Percentiles rank a stretch among this genome's conserved stretches.
phyloP scores from a whole-genome alignment of 2,329 filamentous ascomycete genomes.

The Trichoderma cornu-damae region DNA sequence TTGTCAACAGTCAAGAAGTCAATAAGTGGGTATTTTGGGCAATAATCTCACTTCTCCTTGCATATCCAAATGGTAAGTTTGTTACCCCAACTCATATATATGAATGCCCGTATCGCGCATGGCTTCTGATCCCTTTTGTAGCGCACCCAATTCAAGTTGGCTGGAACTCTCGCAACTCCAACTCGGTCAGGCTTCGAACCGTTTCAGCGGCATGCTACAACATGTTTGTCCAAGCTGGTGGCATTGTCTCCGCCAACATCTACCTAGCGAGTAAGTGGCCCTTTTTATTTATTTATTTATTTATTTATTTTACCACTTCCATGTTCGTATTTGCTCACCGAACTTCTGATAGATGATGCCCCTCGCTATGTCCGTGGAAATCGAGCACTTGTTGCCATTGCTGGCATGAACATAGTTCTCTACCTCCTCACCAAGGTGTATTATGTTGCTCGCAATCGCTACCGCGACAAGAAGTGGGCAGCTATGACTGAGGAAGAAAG shows the following conservation, averaged over 20 bases:
- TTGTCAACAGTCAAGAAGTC: slow-evolving; percentile 26
- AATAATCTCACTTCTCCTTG: slow-evolving; percentile 33
- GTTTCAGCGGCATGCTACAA: slow-evolving; percentile 60
- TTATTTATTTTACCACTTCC: too few species aligned
- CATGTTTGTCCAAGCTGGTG: slow-evolving; percentile 44
- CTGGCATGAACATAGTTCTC: slow-evolving; percentile 42
- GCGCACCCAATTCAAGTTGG: slow-evolving; percentile 45
- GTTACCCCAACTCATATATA: neutral
- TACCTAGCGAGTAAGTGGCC: slow-evolving; percentile 33
- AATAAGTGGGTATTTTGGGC: slow-evolving; percentile 34
- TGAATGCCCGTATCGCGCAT: neutral
- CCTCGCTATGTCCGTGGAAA: slow-evolving; percentile 49
- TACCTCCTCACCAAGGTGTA: slow-evolving; percentile 43
- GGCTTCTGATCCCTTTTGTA: slow-evolving; percentile 24
- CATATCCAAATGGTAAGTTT: slow-evolving; percentile 37
- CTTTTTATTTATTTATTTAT: too few species aligned
- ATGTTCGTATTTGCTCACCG: neutral
- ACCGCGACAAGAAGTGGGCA: slow-evolving; percentile 41
- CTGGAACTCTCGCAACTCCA: slow-evolving; percentile 57
- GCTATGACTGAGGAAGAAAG: slow-evolving; percentile 42
- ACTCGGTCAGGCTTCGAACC: slow-evolving; percentile 56
- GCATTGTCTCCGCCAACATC: slow-evolving; percentile 40
- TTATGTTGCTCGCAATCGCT: slow-evolving; percentile 44
- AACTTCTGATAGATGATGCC: slow-evolving; percentile 40
- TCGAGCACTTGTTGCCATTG: slow-evolving; percentile 44